Percentiles rank a stretch among this genome's conserved stretches.
These are phyloP conservation scores for Cicer arietinum DNA, from an alignment of 306 rosid genomes.

Conservation along the genomic window DNA sequence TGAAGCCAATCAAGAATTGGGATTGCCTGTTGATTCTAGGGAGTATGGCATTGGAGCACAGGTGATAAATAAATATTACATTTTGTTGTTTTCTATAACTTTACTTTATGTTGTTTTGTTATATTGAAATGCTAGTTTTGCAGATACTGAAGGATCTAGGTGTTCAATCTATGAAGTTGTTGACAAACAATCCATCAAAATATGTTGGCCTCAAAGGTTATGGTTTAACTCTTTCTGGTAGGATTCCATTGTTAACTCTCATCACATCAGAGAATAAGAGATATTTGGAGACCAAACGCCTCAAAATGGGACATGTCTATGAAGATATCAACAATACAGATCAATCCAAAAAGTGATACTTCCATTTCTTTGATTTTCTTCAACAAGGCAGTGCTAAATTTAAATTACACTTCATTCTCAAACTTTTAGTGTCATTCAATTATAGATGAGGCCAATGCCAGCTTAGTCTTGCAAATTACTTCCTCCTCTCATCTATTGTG, in stretches of 20 bases:
- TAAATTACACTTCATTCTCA: not conserved
- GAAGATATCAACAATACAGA: constrained; percentile 20
- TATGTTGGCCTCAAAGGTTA: constrained; percentile 83
- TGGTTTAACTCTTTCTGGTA: constrained; percentile 73
- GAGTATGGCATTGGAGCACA: constrained; percentile 98
- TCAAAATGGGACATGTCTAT: constrained; percentile 80
- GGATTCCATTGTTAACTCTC: constrained; percentile 75
- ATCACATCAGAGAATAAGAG: constrained; percentile 76
- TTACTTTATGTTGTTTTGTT: too few species aligned
- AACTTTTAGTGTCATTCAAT: constrained; percentile 15
- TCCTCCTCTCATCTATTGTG: too few species aligned
- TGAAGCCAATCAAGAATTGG: constrained; percentile 94
- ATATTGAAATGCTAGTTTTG: constrained; percentile 37
- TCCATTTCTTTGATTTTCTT: constrained; percentile 27
- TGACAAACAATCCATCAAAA: constrained; percentile 92
- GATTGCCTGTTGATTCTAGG: constrained; percentile 93
- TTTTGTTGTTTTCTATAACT: too few species aligned
- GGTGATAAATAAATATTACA: constrained; percentile 35
- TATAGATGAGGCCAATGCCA: constrained; percentile 17
- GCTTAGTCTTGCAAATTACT: too few species aligned
- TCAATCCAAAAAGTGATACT: not conserved
- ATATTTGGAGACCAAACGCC: constrained; percentile 77
- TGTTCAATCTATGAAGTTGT: constrained; percentile 81
- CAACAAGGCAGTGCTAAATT: not conserved
- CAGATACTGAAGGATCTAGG: constrained; percentile 83